Evolutionary conservation across 1,284 basidiomycete species (phyloP).

Genomic region (Ganoderma leucocontextum): DNA sequence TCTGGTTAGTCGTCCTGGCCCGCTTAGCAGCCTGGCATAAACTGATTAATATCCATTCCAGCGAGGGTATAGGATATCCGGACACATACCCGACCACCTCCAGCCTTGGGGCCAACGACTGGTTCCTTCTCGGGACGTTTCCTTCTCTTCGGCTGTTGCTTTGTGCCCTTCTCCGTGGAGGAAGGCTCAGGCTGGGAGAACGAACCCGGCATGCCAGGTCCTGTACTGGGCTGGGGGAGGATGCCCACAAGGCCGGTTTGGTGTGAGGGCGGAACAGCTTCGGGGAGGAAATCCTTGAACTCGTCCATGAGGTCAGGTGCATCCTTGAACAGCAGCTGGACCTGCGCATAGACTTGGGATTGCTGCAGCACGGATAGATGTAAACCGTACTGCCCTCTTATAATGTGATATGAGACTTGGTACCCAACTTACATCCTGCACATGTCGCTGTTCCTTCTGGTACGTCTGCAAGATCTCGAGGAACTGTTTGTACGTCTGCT

Average conservation of each 20-base stretch:
- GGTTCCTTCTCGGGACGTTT: conserved; percentile 71
- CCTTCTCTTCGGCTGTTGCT: conserved; percentile 53
- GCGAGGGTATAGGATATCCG: neutral
- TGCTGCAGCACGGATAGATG: conserved; percentile 36
- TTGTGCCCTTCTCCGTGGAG: conserved; percentile 55
- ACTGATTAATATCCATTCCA: conserved; percentile 10
- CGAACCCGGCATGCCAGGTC: conserved; percentile 39
- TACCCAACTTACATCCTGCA: conserved; percentile 79
- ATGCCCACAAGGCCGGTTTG: conserved; percentile 49
- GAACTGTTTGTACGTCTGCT: conserved; percentile 98
- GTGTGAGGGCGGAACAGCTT: conserved; percentile 53
- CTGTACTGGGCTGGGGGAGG: conserved; percentile 51
- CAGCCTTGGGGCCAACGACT: conserved; percentile 48
- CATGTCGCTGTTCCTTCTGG: conserved; percentile 92
- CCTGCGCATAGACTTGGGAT: conserved; percentile 91
- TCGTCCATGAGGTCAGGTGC: conserved; percentile 93
- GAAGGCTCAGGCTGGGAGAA: conserved; percentile 42
- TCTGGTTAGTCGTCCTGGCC: conserved; percentile 60
- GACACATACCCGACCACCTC: conserved; percentile 37
- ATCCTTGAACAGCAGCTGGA: conserved; percentile 91
- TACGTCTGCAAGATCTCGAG: conserved; percentile 98
- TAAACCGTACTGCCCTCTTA: neutral
- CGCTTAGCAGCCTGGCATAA: conserved; percentile 57
- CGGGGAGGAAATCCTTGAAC: conserved; percentile 97
- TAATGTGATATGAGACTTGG: neutral